Base-by-base conservation (phyloP, 805 yeast species). In the Yamadazyma scolyti region DNA sequence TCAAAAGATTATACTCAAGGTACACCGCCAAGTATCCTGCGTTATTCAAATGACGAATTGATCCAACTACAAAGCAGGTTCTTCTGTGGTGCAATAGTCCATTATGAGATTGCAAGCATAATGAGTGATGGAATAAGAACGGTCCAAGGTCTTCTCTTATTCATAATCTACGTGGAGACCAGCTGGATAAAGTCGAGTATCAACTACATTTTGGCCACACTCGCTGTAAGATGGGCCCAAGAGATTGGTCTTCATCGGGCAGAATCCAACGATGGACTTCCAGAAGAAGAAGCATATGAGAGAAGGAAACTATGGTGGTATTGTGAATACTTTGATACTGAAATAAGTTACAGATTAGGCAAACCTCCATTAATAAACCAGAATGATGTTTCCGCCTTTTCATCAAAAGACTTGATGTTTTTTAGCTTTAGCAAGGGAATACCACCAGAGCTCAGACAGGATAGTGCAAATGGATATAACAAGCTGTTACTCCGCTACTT, bases 71-170 rank as follows among this genome's bases (percentile, higher is more conserved):
- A 52, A 30, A 29, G 42, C 8, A 32, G 39, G 6, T 41, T 54
- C 16, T 40, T 56, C 26, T 40, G 47, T 30, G 49, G 44, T 36
- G 54, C 78, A 0, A 48, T 77, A 15, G 72, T 54, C 44, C 79
- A 74, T 46, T 79, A 69, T 42, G 76, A 73, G 42, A 61, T 73
- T 37, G 48, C 76, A 6, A 52, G 70, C 4, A 56, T 73, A 2
- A 46, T 68, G 20, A 68, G 74, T 41, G 80, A 73, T 37, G 81
- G 79, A 8, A 30, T 73, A 0, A 55, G 54, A 23, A 67, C 78
- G 3, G 52, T 77, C 10, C 76, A 68, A 44, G 83, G 74, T 0
- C 54, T 77, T 7, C 39, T 81, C 15, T 43, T 79, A 15, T 48
- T 80, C 27, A 51, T 69, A 1, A 37, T 56, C 3, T 72, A 60